Percentiles rank a stretch among this genome's conserved stretches.
Conservation (phyloP, 2,329 filamentous ascomycete species). For the Sporothrix variecibatus region DNA sequence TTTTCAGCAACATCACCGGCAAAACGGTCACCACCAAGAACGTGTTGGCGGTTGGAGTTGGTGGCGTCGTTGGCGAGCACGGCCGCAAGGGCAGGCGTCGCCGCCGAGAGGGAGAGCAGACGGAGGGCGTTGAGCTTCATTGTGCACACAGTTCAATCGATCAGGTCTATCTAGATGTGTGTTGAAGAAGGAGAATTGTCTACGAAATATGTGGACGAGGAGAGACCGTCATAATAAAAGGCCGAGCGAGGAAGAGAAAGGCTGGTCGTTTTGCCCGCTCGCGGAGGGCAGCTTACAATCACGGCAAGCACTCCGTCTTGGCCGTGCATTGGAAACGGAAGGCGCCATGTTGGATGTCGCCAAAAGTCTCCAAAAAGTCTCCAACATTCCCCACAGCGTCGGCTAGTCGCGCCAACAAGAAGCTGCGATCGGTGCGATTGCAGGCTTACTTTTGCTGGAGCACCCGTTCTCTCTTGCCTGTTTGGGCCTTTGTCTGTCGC, state of each 20-base stretch:
- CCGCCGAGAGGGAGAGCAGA: slow-evolving; percentile 14
- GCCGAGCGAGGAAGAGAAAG: neutral
- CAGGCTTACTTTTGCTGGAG: too few species aligned
- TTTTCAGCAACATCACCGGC: neutral
- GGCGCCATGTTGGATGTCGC: neutral
- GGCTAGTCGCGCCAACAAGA: slow-evolving; percentile 19
- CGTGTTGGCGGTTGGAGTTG: slow-evolving; percentile 15
- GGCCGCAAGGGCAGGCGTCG: slow-evolving; percentile 22
- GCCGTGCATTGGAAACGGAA: neutral
- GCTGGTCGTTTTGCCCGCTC: neutral
- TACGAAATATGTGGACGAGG: neutral
- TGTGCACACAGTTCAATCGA: neutral
- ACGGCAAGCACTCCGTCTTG: neutral
- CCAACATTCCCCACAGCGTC: slow-evolving; percentile 6
- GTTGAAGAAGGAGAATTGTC: neutral
- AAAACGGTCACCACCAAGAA: slow-evolving; percentile 1
- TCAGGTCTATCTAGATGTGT: too few species aligned
- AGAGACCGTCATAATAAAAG: neutral
- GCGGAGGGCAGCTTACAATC: neutral
- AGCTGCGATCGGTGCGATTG: neutral
- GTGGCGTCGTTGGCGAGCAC: slow-evolving; percentile 6
- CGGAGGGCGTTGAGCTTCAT: slow-evolving; percentile 20
- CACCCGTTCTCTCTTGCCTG: neutral
- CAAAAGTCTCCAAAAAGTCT: neutral
- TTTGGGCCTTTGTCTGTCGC: neutral